Percentiles rank a stretch among this genome's conserved stretches.
Evolutionary conservation across 495 filamentous ascomycete species (phyloP).

Genomic region (Beverwykella pulmonaria): DNA sequence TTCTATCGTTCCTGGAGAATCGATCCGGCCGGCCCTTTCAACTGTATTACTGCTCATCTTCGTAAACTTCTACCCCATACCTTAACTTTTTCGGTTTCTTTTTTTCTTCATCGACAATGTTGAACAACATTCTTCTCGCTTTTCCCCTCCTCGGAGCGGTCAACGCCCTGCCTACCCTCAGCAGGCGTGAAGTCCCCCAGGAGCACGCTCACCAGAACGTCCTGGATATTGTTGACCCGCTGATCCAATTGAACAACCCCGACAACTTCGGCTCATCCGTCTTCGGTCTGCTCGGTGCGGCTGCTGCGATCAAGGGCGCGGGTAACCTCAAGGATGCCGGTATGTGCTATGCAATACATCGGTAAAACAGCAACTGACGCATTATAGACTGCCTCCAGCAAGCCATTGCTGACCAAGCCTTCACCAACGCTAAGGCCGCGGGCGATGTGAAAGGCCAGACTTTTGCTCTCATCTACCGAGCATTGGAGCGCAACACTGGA

Average conservation of each 20-base stretch:
- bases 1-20: conserved; percentile 42
- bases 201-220: conserved; percentile 67
- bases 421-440: conserved; percentile 68
- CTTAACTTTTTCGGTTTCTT: conserved; percentile 9
- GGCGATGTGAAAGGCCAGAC: conserved; percentile 59
- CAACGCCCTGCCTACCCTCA: conserved; percentile 13
- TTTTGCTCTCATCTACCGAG: conserved; percentile 62
- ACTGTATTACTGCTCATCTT: conserved; percentile 22
- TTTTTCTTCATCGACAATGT: conserved; percentile 12
- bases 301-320: conserved; percentile 58
- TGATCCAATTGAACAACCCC: conserved; percentile 63
- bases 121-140: conserved; percentile 36
- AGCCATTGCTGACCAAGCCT: conserved; percentile 68
- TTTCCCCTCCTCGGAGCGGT: conserved; percentile 32
- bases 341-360: not conserved
- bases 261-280: conserved; percentile 60
- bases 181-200: conserved; percentile 58
- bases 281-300: conserved; percentile 66
- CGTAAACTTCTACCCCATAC: conserved; percentile 9
- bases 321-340: conserved; percentile 56
- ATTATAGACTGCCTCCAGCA: conserved; percentile 65
- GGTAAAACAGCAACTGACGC: not conserved
- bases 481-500: conserved; percentile 66
- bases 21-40: conserved; percentile 38
- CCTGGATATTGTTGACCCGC: conserved; percentile 50